A percentile compares a stretch with the other conserved stretches of the same genome.
Conservation (phyloP, 768 basidiomycete species). For the Mrakia blollopis region DNA sequence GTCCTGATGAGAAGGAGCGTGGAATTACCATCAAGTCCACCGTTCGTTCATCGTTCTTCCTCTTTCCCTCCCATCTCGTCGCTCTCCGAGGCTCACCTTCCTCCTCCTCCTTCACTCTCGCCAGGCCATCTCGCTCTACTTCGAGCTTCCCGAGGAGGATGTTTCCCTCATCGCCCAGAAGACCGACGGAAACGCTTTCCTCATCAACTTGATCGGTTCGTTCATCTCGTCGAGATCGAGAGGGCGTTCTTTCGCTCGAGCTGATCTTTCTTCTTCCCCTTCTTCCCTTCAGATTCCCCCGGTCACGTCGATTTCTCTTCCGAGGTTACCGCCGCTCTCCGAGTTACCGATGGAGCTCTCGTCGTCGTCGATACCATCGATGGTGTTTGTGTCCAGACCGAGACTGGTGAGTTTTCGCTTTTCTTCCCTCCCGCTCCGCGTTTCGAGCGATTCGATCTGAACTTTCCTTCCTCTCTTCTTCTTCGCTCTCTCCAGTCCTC, state of each 20-base stretch:
- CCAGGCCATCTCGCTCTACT: conserved; percentile 95
- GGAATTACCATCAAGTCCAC: conserved; percentile 99
- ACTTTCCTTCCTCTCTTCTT: not conserved
- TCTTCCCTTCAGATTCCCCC: conserved; percentile 55
- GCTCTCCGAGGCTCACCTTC: not conserved
- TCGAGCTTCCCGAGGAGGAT: conserved; percentile 85
- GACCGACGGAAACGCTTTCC: conserved; percentile 88
- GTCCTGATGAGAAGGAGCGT: conserved; percentile 95
- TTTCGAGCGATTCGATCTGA: not conserved
- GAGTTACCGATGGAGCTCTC: conserved; percentile 98
- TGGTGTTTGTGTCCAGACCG: conserved; percentile 99
- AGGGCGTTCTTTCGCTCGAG: not conserved
- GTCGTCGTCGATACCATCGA: conserved; percentile 99
- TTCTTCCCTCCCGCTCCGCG: not conserved
- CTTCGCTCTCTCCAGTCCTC: conserved; percentile 54
- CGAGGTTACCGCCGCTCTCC: conserved; percentile 98
- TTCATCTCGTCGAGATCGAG: not conserved
- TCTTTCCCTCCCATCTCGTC: not conserved
- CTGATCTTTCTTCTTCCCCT: not conserved
- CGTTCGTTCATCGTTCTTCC: not conserved
- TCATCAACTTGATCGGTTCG: conserved; percentile 91
- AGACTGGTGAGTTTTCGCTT: conserved; percentile 54
- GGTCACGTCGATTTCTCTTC: conserved; percentile 99
- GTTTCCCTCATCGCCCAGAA: conserved; percentile 82
- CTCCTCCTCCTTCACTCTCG: not conserved